Evolutionary conservation across 2,329 filamentous ascomycete species (phyloP).

Genomic region (Cryphonectria nitschkei): DNA sequence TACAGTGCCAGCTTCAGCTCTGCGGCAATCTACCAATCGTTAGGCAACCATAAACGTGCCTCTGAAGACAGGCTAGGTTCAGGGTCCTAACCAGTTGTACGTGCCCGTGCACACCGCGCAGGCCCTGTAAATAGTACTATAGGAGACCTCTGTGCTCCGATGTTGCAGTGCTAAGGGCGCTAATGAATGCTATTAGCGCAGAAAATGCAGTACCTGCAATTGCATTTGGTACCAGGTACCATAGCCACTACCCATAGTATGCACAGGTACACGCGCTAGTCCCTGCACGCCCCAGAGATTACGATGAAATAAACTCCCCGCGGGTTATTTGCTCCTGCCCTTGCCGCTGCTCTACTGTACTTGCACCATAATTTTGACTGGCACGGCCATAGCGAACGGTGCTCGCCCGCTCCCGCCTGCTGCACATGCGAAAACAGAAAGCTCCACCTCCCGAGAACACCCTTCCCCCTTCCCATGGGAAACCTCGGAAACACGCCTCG

Average conservation of each 20-base stretch:
- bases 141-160: not conserved
- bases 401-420: not conserved
- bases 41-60: not conserved
- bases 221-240: not conserved
- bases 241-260: not conserved
- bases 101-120: not conserved
- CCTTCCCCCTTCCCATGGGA: not conserved
- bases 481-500: slow-evolving; percentile 11
- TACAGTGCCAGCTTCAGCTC: not conserved
- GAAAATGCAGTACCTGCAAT: not conserved
- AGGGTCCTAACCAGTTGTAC: not conserved
- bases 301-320: not conserved
- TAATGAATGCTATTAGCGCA: not conserved
- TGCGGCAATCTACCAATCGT: not conserved
- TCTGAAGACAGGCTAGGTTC: not conserved
- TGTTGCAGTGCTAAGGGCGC: not conserved
- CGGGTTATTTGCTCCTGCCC: not conserved
- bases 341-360: not conserved
- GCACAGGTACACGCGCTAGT: not conserved
- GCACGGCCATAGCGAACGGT: no score
- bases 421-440: not conserved
- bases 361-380: not conserved
- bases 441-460: not conserved
- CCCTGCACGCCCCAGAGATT: not conserved
- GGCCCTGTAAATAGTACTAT: not conserved